These are phyloP conservation scores for Rubus parviflorus DNA, from an alignment of 306 rosid species.

Conservation along the genomic window DNA sequence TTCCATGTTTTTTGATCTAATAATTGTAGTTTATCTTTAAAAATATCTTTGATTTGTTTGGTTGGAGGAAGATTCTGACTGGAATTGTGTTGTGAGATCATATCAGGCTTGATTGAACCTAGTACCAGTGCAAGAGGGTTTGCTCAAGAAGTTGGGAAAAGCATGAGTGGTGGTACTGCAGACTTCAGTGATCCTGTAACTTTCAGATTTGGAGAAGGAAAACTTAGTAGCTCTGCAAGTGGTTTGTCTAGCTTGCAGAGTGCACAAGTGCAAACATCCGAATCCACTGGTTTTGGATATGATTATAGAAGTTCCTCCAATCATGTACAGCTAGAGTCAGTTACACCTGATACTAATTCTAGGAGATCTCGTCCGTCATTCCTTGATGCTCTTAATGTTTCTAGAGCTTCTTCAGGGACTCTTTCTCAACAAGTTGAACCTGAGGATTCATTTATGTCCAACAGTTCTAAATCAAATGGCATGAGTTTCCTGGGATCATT, in stretches of 20 bases:
- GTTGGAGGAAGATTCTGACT: constrained; percentile 25
- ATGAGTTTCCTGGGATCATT: constrained; percentile 39
- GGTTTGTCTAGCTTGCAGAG: constrained; percentile 38
- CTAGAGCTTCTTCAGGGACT: constrained; percentile 54
- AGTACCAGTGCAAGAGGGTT: constrained; percentile 21
- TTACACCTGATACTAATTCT: constrained; percentile 53
- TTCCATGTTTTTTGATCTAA: constrained; percentile 11
- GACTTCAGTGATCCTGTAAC: constrained; percentile 40
- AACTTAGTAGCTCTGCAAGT: constrained; percentile 33
- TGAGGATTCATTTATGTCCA: constrained; percentile 43
- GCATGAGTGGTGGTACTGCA: constrained; percentile 26
- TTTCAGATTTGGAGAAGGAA: constrained; percentile 41
- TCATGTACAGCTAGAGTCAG: constrained; percentile 42
- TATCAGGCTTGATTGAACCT: constrained; percentile 33
- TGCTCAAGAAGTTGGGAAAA: constrained; percentile 43
- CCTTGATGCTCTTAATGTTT: constrained; percentile 74
- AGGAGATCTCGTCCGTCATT: constrained; percentile 83
- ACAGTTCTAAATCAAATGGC: constrained; percentile 40
- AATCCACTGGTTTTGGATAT: constrained; percentile 36
- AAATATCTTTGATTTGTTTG: constrained; percentile 14
- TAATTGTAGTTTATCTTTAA: not conserved
- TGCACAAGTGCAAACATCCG: constrained; percentile 42
- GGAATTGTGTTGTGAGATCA: constrained; percentile 18
- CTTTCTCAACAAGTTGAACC: constrained; percentile 41
- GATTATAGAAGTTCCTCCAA: constrained; percentile 46